phyloP scores from a whole-genome alignment of 257 asterid species.

The Gardenia jasminoides region DNA sequence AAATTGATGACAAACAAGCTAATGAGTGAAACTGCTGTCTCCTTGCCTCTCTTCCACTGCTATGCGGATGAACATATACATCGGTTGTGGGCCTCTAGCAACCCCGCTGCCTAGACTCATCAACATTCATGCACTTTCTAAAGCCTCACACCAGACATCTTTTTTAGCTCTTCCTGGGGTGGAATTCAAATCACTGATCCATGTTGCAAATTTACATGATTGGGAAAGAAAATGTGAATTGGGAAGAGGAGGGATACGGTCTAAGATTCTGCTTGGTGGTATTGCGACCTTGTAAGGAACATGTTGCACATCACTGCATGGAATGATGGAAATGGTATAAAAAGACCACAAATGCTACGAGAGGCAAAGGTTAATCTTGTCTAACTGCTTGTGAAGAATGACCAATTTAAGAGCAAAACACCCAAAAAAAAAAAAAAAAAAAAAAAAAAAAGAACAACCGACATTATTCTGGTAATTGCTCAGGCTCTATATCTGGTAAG shows the following conservation, averaged over 20 bases:
- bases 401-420: too few relatives aligned
- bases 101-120: too few relatives aligned
- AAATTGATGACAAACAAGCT: conserved; percentile 5
- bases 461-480: too few relatives aligned
- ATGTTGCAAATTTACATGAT: too few relatives aligned
- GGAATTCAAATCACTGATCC: too few relatives aligned
- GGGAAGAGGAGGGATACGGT: not conserved
- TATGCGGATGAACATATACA: not conserved
- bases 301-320: conserved; percentile 28
- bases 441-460: too few relatives aligned
- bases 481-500: too few relatives aligned
- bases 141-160: not conserved
- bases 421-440: too few relatives aligned
- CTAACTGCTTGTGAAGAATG: too few relatives aligned
- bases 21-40: conserved; percentile 3
- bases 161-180: not conserved
- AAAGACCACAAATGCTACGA: conserved; percentile 9
- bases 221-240: too few relatives aligned
- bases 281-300: conserved; percentile 27
- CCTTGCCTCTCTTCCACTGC: conserved; percentile 2
- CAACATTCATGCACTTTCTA: too few relatives aligned
- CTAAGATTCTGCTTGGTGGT: conserved; percentile 1
- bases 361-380: not conserved
- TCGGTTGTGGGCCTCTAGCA: not conserved
- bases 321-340: conserved; percentile 14